A percentile compares a stretch with the other conserved stretches of the same genome.
These are phyloP conservation scores for Phytophthora rubi DNA, from an alignment of 352 stramenopile species.

Conservation along the genomic window DNA sequence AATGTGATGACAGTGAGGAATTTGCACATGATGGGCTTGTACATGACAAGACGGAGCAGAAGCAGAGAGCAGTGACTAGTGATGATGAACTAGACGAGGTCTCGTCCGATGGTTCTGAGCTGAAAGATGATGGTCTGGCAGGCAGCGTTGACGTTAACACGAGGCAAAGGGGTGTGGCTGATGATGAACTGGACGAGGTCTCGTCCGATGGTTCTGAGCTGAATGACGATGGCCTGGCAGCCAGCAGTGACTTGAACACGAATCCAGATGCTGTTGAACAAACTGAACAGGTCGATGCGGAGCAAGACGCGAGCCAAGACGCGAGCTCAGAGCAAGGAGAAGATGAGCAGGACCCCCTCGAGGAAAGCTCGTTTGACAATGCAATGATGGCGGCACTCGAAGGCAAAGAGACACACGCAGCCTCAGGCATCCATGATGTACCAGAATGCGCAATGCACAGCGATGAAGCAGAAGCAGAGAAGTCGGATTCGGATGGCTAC, in stretches of 20 bases:
- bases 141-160: background rate
- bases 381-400: constrained; percentile 21
- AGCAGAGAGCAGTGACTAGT: constrained; percentile 3
- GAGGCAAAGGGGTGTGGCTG: constrained; percentile 5
- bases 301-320: constrained; percentile 5
- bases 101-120: constrained; percentile 20
- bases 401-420: constrained; percentile 14
- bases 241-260: background rate
- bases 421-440: background rate
- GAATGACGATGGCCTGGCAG: background rate
- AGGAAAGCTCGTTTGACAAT: constrained; percentile 29
- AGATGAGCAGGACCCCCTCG: constrained; percentile 19
- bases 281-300: constrained; percentile 7
- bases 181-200: constrained; percentile 20
- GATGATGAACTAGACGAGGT: constrained; percentile 23
- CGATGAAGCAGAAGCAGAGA: constrained; percentile 16
- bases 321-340: constrained; percentile 5
- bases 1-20: constrained; percentile 42
- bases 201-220: constrained; percentile 22
- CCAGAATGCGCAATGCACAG: background rate
- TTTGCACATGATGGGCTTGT: constrained; percentile 30
- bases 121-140: background rate
- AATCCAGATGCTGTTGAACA: constrained; percentile 4
- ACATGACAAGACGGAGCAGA: constrained; percentile 18
- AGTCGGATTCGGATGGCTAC: constrained; percentile 12